Evolutionary conservation across 805 yeast genomes (phyloP).

Genomic region (Tetrapisispora pingtungensis): DNA sequence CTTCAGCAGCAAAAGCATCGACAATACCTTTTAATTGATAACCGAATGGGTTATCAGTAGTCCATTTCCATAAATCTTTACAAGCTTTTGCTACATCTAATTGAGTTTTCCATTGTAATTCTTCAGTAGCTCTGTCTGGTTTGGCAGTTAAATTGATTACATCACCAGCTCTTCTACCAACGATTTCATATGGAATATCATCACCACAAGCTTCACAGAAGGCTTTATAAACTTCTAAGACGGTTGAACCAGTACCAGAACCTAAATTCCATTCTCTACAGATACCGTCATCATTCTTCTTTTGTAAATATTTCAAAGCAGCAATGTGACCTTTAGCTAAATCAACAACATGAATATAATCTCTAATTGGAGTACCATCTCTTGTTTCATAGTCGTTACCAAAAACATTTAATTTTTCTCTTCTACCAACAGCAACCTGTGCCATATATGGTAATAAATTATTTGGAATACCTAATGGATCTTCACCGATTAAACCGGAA

Average conservation of each 20-base stretch:
- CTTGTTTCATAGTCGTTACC: conserved; percentile 62
- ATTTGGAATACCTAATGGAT: conserved; percentile 68
- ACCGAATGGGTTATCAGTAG: conserved; percentile 57
- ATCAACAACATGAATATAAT: conserved; percentile 73
- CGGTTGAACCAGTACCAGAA: conserved; percentile 72
- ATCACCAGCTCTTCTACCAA: conserved; percentile 64
- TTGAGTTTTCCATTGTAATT: conserved; percentile 55
- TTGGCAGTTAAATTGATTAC: conserved; percentile 67
- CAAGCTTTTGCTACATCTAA: conserved; percentile 54
- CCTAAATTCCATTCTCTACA: conserved; percentile 79
- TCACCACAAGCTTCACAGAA: conserved; percentile 58
- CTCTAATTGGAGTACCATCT: conserved; percentile 77
- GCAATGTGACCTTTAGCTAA: conserved; percentile 70
- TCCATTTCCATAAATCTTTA: conserved; percentile 70
- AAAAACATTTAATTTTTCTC: conserved; percentile 55
- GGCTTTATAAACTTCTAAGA: conserved; percentile 56
- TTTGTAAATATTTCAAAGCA: conserved; percentile 47
- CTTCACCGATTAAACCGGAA: conserved; percentile 71
- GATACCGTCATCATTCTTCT: conserved; percentile 34
- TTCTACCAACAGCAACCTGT: conserved; percentile 66
- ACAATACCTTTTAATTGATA: conserved; percentile 29
- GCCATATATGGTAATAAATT: conserved; percentile 67
- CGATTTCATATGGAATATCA: conserved; percentile 54
- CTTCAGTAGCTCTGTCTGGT: conserved; percentile 54
- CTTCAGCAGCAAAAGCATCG: conserved; percentile 14